phyloP scores from a whole-genome alignment of 768 basidiomycete genomes.

The Naganishia friedmannii region DNA sequence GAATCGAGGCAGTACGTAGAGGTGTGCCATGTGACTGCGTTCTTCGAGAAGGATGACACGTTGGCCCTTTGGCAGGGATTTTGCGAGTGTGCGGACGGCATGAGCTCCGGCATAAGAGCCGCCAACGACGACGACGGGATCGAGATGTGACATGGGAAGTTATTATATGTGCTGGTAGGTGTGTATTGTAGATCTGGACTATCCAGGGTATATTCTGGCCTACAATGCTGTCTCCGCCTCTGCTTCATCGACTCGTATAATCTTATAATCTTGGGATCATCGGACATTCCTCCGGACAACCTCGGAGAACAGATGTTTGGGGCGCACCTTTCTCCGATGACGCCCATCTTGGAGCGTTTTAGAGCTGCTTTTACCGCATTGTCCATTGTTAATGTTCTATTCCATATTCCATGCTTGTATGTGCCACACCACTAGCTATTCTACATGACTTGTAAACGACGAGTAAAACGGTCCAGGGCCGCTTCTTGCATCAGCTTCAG shows the following conservation, averaged over 20 bases:
- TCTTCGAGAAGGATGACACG: constrained; percentile 32
- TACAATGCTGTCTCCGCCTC: too few species aligned
- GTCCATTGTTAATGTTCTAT: not conserved
- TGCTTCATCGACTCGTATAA: not conserved
- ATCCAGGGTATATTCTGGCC: not conserved
- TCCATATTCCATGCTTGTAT: not conserved
- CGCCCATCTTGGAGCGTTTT: too few species aligned
- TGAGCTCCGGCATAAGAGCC: constrained; percentile 31
- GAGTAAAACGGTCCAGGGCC: constrained; percentile 39
- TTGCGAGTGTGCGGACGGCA: constrained; percentile 28
- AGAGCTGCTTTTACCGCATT: too few species aligned
- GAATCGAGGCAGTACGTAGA: constrained; percentile 42
- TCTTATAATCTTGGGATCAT: not conserved
- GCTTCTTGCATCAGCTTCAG: constrained; percentile 44
- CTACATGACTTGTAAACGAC: constrained; percentile 26
- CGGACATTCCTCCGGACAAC: not conserved
- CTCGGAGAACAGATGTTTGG: not conserved
- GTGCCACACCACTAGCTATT: not conserved
- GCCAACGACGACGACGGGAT: constrained; percentile 33
- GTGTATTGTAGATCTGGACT: not conserved
- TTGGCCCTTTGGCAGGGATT: constrained; percentile 8
- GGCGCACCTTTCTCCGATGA: not conserved
- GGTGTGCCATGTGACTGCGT: constrained; percentile 30
- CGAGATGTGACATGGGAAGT: constrained; percentile 2
- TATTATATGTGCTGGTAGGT: not conserved